These are phyloP conservation scores for Malassezia yamatoensis DNA, from an alignment of 1,284 basidiomycete species.

Conservation along the genomic window DNA sequence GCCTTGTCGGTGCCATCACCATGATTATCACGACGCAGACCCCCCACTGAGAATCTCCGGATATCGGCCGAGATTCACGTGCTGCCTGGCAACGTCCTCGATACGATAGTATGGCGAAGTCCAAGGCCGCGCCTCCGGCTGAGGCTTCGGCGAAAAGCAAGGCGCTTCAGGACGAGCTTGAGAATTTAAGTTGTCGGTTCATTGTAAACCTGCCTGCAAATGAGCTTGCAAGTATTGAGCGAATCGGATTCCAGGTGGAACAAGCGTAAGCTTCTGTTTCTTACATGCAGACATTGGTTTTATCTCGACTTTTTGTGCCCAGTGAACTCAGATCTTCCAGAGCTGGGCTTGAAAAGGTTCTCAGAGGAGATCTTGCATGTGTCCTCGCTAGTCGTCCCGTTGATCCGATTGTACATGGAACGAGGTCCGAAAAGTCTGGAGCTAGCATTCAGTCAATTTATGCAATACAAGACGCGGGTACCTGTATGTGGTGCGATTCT, in stretches of 20 bases:
- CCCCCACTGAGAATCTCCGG: not conserved
- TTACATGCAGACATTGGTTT: constrained; percentile 76
- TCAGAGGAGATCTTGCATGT: constrained; percentile 67
- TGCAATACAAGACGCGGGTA: constrained; percentile 83
- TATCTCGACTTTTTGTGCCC: constrained; percentile 93
- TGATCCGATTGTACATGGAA: constrained; percentile 41
- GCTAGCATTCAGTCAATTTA: constrained; percentile 42
- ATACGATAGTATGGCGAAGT: constrained; percentile 1
- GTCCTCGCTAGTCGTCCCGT: constrained; percentile 36
- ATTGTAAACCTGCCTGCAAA: constrained; percentile 91
- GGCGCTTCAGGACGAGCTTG: constrained; percentile 40
- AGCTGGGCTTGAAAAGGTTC: constrained; percentile 69
- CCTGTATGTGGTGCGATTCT: constrained; percentile 98
- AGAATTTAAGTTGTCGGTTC: constrained; percentile 59
- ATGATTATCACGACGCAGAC: not conserved
- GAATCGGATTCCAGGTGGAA: constrained; percentile 97
- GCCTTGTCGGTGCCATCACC: not conserved
- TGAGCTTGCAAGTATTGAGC: constrained; percentile 78
- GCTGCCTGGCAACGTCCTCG: not conserved
- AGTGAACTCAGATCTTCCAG: constrained; percentile 73
- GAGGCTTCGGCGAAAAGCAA: not conserved
- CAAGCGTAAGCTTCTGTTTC: constrained; percentile 66
- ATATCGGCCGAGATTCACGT: not conserved
- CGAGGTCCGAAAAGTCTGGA: constrained; percentile 36
- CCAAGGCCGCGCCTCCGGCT: not conserved